Conservation (phyloP, 495 filamentous ascomycete genomes). For the Clohesyomyces aquaticus region DNA sequence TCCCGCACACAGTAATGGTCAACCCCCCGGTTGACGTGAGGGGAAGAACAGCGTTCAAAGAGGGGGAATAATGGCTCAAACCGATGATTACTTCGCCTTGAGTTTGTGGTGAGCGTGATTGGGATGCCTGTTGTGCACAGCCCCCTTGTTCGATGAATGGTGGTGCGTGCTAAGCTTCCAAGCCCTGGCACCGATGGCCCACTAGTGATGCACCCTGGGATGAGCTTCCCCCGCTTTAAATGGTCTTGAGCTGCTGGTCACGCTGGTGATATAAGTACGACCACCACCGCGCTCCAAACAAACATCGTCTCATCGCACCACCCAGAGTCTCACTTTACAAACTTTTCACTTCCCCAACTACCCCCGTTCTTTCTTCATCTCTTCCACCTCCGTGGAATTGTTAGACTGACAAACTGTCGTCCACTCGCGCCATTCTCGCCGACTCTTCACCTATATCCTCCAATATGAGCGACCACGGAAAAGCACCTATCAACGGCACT, state of each 20-base stretch:
- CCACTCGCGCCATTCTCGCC: conserved; percentile 11
- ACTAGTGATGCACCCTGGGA: background rate
- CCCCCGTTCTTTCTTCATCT: background rate
- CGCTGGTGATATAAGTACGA: conserved; percentile 1
- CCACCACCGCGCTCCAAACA: background rate
- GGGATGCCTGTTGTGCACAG: conserved; percentile 1
- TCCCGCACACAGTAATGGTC: too few relatives aligned
- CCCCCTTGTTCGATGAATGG: background rate
- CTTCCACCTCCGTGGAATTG: background rate
- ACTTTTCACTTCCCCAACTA: background rate
- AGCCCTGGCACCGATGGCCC: conserved; percentile 4
- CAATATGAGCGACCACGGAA: conserved; percentile 34
- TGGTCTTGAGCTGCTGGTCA: too few relatives aligned
- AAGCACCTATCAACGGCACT: conserved; percentile 33
- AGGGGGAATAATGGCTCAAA: conserved; percentile 9
- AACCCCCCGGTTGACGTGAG: background rate
- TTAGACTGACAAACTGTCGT: conserved; percentile 1
- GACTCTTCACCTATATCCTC: conserved; percentile 15
- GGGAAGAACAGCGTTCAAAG: background rate
- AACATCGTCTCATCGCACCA: background rate
- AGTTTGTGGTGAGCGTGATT: too few relatives aligned
- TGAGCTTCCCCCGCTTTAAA: conserved; percentile 1
- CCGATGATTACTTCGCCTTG: conserved; percentile 5
- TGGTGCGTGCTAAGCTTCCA: too few relatives aligned
- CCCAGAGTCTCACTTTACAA: background rate